Evolutionary conservation across 192 early-diverging fungal species (phyloP).

Genomic region (Geranomyces variabilis): DNA sequence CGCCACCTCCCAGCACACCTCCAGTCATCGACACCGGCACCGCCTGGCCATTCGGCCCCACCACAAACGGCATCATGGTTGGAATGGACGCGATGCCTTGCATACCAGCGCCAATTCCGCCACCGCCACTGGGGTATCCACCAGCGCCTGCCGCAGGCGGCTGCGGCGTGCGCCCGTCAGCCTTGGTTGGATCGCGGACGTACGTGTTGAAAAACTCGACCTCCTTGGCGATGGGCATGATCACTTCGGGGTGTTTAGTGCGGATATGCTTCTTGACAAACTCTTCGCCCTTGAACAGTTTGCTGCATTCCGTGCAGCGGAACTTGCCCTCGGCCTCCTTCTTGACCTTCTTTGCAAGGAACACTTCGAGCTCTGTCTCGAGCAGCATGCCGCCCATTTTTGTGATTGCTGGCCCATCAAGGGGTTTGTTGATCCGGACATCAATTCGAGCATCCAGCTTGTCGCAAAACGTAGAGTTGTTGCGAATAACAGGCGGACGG

Average conservation of each 20-base stretch:
- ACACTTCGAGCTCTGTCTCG: constrained; percentile 53
- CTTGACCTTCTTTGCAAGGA: constrained; percentile 51
- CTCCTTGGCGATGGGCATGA: background rate
- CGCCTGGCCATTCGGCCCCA: background rate
- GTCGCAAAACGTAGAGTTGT: constrained; percentile 36
- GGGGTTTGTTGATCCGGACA: constrained; percentile 45
- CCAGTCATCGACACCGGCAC: too few species aligned
- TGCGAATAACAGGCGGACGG: constrained; percentile 1
- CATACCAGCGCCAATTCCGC: constrained; percentile 32
- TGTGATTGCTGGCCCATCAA: constrained; percentile 24
- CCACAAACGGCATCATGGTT: constrained; percentile 23
- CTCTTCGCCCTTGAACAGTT: constrained; percentile 91
- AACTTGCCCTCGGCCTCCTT: constrained; percentile 83
- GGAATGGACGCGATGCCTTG: constrained; percentile 22
- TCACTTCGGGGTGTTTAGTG: constrained; percentile 84
- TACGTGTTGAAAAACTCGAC: constrained; percentile 83
- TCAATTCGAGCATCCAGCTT: constrained; percentile 55
- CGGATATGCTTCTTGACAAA: constrained; percentile 95
- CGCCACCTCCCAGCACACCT: constrained; percentile 12
- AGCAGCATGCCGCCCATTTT: constrained; percentile 45
- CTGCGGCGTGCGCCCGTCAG: constrained; percentile 31
- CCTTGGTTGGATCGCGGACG: constrained; percentile 82
- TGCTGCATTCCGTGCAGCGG: constrained; percentile 85
- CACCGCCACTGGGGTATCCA: constrained; percentile 41
- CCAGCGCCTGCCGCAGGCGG: background rate